phyloP scores from a whole-genome alignment of 176 grass and related monocot genomes.

The Aegilops longissima region DNA sequence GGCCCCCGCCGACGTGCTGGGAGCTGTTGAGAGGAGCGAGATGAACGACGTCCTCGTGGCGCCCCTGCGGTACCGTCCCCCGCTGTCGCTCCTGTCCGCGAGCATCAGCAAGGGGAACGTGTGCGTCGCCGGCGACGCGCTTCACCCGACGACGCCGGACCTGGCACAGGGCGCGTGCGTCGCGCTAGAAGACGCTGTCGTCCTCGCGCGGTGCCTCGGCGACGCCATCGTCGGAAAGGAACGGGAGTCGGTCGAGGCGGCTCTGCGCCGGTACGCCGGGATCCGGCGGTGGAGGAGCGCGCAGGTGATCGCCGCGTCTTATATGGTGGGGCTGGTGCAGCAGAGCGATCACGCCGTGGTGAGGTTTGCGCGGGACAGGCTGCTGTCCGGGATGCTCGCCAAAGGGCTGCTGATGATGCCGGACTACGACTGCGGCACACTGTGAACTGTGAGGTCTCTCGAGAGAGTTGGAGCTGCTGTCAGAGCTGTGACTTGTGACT shows the following conservation, averaged over 20 bases:
- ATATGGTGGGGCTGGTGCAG: not conserved
- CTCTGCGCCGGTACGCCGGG: not conserved
- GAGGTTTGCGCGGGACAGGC: not conserved
- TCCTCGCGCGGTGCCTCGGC: slow-evolving; percentile 9
- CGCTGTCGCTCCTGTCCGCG: not conserved
- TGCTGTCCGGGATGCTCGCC: not conserved
- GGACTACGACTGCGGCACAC: slow-evolving; percentile 21
- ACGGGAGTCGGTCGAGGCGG: not conserved
- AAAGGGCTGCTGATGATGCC: not conserved
- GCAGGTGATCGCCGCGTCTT: not conserved
- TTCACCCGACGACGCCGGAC: slow-evolving; percentile 7
- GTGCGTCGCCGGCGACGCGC: slow-evolving; percentile 14
- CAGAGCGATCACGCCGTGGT: not conserved
- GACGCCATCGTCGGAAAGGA: not conserved
- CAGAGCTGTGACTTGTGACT: too few relatives aligned
- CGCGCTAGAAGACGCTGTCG: not conserved
- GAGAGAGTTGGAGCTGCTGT: too few relatives aligned
- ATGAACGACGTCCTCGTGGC: not conserved
- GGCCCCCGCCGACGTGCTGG: not conserved
- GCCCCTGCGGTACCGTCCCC: not conserved
- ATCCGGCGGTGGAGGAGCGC: not conserved
- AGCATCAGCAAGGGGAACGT: not conserved
- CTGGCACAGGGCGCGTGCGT: not conserved
- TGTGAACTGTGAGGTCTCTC: not conserved
- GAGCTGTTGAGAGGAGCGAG: not conserved